A percentile compares a stretch with the other conserved stretches of the same genome.
Conservation (phyloP, 108 stramenopile species). For the Ochromonas danica region DNA sequence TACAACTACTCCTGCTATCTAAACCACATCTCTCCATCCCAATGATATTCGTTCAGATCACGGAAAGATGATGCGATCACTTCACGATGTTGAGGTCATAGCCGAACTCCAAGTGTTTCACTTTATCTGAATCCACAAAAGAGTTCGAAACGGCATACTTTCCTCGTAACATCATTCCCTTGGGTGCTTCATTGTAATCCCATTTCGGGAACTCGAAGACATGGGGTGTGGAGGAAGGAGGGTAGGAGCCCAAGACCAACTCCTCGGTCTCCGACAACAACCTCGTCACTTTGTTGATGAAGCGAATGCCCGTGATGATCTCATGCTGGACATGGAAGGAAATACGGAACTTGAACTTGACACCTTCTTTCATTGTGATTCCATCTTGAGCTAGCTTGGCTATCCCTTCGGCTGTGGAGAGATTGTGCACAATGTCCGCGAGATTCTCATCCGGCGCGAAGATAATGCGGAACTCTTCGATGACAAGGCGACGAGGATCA, state of each 20-base stretch:
- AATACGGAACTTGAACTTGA: slow-evolving; percentile 38
- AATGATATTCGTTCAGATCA: no score
- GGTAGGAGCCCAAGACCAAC: slow-evolving; percentile 38
- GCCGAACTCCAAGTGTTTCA: slow-evolving; percentile 33
- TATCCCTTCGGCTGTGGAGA: slow-evolving; percentile 29
- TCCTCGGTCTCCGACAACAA: slow-evolving; percentile 28
- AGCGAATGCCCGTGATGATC: slow-evolving; percentile 40
- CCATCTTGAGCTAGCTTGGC: slow-evolving; percentile 2
- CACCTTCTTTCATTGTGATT: slow-evolving; percentile 42
- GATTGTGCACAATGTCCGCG: slow-evolving; percentile 37
- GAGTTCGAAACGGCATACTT: slow-evolving; percentile 27
- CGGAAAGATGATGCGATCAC: no score
- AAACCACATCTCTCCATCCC: no score
- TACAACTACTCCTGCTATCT: no score
- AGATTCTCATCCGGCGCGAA: slow-evolving; percentile 8
- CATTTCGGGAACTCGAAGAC: slow-evolving; percentile 37
- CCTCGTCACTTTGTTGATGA: slow-evolving; percentile 26
- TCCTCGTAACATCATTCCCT: slow-evolving; percentile 44
- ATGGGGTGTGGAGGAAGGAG: slow-evolving; percentile 36
- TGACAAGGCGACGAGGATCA: slow-evolving; percentile 35
- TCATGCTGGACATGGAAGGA: slow-evolving; percentile 44
- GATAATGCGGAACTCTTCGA: slow-evolving; percentile 33
- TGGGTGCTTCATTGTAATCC: slow-evolving; percentile 37
- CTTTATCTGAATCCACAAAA: slow-evolving; percentile 40
- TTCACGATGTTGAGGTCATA: slow-evolving; percentile 43